These are phyloP conservation scores for Corylus heterophylla DNA, from an alignment of 306 rosid genomes.

Conservation along the genomic window DNA sequence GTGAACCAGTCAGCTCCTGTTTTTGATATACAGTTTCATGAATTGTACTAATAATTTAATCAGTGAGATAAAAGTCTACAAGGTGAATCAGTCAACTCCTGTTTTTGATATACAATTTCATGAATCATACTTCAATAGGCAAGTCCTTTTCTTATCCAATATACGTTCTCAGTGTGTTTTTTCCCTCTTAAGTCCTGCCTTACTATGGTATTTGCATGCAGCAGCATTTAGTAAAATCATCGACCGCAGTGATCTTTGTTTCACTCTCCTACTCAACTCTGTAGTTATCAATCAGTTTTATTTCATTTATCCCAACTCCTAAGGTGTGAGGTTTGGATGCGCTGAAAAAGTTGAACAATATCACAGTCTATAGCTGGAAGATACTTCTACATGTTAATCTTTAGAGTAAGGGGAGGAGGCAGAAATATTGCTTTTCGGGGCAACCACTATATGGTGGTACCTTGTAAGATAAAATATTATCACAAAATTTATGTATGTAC, in stretches of 20 bases:
- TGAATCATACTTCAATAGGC: no score
- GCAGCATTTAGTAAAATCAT: background rate
- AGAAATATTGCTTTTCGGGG: no score
- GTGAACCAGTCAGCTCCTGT: no score
- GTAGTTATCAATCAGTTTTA: background rate
- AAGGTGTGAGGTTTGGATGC: background rate
- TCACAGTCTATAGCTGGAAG: background rate
- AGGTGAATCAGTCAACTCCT: no score
- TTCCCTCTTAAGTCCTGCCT: background rate
- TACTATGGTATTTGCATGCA: background rate
- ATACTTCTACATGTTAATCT: background rate
- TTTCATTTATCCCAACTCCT: background rate
- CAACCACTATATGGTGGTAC: no score
- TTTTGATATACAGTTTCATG: no score
- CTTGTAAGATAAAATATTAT: no score
- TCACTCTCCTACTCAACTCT: background rate
- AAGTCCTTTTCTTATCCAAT: background rate
- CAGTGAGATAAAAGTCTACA: no score
- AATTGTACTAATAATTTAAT: no score
- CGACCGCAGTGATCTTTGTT: background rate
- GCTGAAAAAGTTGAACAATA: background rate
- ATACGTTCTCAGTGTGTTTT: background rate
- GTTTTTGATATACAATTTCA: no score
- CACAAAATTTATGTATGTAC: no score
- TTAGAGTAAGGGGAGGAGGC: background rate